Conservation (phyloP, 1,139 yeast genomes). For the Geotrichum phurueaensis region DNA sequence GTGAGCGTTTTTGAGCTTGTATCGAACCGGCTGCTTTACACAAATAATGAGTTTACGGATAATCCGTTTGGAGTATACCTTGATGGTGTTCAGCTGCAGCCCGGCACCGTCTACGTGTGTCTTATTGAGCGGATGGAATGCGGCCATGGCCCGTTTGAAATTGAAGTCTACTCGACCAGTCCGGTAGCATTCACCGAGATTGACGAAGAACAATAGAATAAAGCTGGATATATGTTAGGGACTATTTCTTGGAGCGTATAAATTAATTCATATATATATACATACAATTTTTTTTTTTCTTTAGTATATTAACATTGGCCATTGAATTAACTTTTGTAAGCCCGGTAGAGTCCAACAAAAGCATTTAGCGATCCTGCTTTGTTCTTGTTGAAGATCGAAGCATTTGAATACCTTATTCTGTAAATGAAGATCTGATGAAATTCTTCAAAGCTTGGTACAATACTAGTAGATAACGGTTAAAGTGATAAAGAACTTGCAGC, state of each 20-base stretch:
- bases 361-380: too few species aligned
- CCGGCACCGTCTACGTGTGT: constrained; percentile 19
- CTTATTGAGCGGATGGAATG: constrained; percentile 32
- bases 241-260: too few species aligned
- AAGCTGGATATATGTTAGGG: background rate
- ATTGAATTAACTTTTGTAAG: too few species aligned
- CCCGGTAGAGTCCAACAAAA: too few species aligned
- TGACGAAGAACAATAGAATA: background rate
- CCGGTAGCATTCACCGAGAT: constrained; percentile 17
- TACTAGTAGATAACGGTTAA: too few species aligned
- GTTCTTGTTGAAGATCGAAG: too few species aligned
- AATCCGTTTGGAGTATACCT: constrained; percentile 43
- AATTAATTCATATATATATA: background rate
- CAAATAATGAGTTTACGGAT: constrained; percentile 43
- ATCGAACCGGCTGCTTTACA: constrained; percentile 24
- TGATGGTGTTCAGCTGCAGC: constrained; percentile 28
- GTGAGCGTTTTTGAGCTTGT: constrained; percentile 30
- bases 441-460: too few species aligned
- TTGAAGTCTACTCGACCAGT: constrained; percentile 22
- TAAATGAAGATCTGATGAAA: too few species aligned
- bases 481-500: background rate
- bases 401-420: too few species aligned
- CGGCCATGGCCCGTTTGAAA: constrained; percentile 25
- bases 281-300: background rate
- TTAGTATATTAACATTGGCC: background rate